These are phyloP conservation scores for Eragrostis tef DNA, from an alignment of 202 grass and related monocot genomes.

Conservation along the genomic window DNA sequence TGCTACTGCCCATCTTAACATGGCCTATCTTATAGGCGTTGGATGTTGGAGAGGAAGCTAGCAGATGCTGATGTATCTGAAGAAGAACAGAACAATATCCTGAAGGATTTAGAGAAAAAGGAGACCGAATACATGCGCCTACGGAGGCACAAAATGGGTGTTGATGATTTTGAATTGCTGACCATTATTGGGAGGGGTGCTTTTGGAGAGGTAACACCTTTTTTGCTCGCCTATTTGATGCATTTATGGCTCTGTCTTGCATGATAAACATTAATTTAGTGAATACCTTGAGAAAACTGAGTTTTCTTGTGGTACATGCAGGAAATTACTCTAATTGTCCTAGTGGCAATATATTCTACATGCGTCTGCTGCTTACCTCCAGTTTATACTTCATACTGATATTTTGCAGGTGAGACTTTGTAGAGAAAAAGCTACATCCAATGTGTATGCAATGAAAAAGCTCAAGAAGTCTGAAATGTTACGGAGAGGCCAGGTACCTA, in stretches of 20 bases:
- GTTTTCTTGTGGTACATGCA: slow-evolving; percentile 23
- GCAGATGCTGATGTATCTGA: slow-evolving; percentile 78
- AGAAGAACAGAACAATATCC: slow-evolving; percentile 69
- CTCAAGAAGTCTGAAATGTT: slow-evolving; percentile 90
- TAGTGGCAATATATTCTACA: slow-evolving; percentile 5
- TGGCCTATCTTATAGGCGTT: slow-evolving; percentile 53
- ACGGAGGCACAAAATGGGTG: slow-evolving; percentile 80
- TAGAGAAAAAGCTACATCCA: slow-evolving; percentile 64
- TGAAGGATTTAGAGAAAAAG: slow-evolving; percentile 78
- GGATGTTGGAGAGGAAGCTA: slow-evolving; percentile 72
- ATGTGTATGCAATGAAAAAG: slow-evolving; percentile 91
- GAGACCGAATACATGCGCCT: slow-evolving; percentile 79
- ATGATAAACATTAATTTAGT: slow-evolving; percentile 19
- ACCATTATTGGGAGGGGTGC: slow-evolving; percentile 85
- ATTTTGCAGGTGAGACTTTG: slow-evolving; percentile 80
- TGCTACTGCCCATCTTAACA: slow-evolving; percentile 39
- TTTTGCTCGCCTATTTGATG: slow-evolving; percentile 4
- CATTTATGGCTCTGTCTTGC: slow-evolving; percentile 25
- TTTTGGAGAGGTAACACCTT: slow-evolving; percentile 73
- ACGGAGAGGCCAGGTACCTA: slow-evolving; percentile 74
- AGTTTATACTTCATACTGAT: slow-evolving; percentile 39
- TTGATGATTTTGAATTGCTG: slow-evolving; percentile 84
- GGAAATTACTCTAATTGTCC: slow-evolving; percentile 7
- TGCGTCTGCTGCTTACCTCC: slow-evolving; percentile 20
- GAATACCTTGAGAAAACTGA: slow-evolving; percentile 19